phyloP scores from a whole-genome alignment of 768 basidiomycete genomes.

The Polyporus arcularius region DNA sequence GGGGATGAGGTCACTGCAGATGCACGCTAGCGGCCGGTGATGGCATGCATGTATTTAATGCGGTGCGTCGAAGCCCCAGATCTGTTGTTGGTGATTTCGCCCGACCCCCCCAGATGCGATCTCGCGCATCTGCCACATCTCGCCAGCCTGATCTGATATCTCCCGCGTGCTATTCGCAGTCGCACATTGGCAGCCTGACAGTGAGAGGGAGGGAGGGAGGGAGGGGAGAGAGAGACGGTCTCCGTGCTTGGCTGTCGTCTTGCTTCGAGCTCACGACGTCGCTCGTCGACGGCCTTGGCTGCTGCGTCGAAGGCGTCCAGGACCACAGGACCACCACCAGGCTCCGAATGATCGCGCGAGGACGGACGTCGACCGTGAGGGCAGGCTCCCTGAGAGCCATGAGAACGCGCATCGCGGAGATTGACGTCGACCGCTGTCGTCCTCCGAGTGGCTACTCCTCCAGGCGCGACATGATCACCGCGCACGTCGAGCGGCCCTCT shows the following conservation, averaged over 20 bases:
- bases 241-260: no score
- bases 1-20: conserved; percentile 11
- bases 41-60: background rate
- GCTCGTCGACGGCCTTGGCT: background rate
- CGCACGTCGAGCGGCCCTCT: background rate
- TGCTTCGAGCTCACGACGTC: background rate
- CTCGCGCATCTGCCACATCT: background rate
- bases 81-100: background rate
- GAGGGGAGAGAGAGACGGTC: no score
- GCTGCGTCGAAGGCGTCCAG: background rate
- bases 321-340: background rate
- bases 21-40: conserved; percentile 6
- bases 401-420: background rate
- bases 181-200: no score
- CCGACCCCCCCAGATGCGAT: background rate
- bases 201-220: no score
- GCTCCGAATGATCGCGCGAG: background rate
- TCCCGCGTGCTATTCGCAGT: background rate
- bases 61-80: no score
- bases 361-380: background rate
- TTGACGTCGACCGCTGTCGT: background rate
- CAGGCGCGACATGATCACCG: background rate
- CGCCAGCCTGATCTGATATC: background rate
- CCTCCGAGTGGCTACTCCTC: background rate
- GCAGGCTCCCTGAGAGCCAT: background rate